Evolutionary conservation across 2,329 filamentous ascomycete genomes (phyloP).

Genomic region (Madurella fahalii): DNA sequence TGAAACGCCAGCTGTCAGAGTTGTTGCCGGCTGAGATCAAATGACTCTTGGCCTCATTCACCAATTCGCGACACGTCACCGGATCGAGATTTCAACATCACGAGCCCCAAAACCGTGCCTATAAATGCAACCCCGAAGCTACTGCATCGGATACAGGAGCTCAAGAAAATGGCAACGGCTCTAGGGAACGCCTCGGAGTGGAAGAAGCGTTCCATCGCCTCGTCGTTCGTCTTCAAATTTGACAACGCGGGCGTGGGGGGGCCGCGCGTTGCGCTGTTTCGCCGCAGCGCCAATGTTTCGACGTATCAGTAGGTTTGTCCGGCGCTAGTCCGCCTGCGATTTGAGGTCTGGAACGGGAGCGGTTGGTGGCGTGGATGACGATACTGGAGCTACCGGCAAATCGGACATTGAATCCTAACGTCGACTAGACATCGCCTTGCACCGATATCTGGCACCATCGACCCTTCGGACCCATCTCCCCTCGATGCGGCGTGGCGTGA

Average conservation of each 20-base stretch:
- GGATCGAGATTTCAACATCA: too few relatives aligned
- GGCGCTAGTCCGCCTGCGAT: too few relatives aligned
- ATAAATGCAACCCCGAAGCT: too few relatives aligned
- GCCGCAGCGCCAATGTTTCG: constrained; percentile 53
- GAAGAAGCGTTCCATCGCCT: constrained; percentile 42
- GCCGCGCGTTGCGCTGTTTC: constrained; percentile 57
- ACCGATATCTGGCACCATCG: constrained; percentile 59
- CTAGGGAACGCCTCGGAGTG: not conserved
- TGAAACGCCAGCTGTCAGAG: too few relatives aligned
- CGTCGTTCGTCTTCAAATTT: constrained; percentile 49
- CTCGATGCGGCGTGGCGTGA: constrained; percentile 59
- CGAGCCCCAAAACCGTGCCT: not conserved
- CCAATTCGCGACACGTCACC: too few relatives aligned
- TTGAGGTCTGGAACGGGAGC: too few relatives aligned
- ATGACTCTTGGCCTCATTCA: too few relatives aligned
- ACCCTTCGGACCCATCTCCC: constrained; percentile 48
- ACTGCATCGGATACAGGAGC: too few relatives aligned
- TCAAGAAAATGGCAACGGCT: not conserved
- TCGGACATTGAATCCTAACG: not conserved
- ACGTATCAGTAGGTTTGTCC: constrained; percentile 51
- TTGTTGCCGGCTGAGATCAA: too few relatives aligned
- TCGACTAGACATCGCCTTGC: constrained; percentile 49
- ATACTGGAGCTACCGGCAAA: too few relatives aligned
- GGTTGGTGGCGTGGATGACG: too few relatives aligned
- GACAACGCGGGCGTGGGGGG: constrained; percentile 32